Evolutionary conservation across 495 filamentous ascomycete genomes (phyloP), one percentile per base, ranked within the genome.

Genomic region (Trichodelitschia bisporula): DNA sequence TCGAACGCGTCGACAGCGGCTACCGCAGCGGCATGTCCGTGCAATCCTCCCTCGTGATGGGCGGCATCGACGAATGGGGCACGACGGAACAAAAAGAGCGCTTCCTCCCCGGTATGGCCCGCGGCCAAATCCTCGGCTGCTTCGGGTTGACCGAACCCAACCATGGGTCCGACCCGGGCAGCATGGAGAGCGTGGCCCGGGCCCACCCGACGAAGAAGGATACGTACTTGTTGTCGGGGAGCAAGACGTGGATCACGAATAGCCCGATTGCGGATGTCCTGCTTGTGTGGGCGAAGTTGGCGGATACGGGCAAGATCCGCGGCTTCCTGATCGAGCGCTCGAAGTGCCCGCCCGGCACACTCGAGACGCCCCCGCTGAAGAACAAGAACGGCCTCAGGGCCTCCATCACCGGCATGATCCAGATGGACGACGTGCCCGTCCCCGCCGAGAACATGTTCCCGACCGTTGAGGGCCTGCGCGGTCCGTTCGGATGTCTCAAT

Each of bases 211-310:
- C 64, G 2, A 89, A 90, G 59, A 71, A 77, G 44, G 83, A 82
- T 3, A 75, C 77, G 42, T 76, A 74, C 31, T 60, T 72, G 19
- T 53, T 97, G 19, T 74, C 65, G 25, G 86, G 86, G 2, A 58
- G 77, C 25, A 97, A 97, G 61, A 95, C 89, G 0, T 97, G 86
- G 86, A 97, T 97, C 43, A 95, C 86, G 26, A 97, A 95, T 57
- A 84, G 77, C 8, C 86, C 86, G 17, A 92, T 95, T 38, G 66
- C 82, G 3, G 84, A 97, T 42, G 55, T 97, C 9, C 53, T 93
- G 31, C 52, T 97, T 30, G 76, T 97, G 4, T 97, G 86, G 86
- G 86, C 84, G 3, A 93, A 92, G 54, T 56, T 89, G 24, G 64
- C 86, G 36, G 67, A 64, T 28, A 89, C 77, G 11, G 82, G 82